Evolutionary conservation across 2,329 filamentous ascomycete genomes (phyloP), one percentile per base, ranked within the genome.

Genomic region (Atkinsonella hypoxylon): DNA sequence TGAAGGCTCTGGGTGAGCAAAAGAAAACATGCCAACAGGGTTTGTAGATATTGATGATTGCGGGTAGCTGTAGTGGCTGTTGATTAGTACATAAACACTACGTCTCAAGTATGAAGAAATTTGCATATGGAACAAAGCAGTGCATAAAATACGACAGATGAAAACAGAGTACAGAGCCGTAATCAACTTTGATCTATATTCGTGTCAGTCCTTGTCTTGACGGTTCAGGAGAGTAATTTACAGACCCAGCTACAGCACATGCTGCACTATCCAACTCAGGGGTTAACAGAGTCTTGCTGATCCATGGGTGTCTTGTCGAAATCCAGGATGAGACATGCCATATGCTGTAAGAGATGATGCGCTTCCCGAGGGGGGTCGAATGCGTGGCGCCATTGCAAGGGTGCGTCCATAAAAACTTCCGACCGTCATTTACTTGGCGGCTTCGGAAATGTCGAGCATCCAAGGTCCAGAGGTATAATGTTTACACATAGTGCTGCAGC

Each of bases 1-100:
- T 64, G 74, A 69, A 71, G 75, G 74, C 76, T 74, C 77, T 74
- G 76, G 75, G 63, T 78, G 76, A 73, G 73, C 72, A 67, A 75
- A 78, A 68, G 75, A 70, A 74, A 78, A 77, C 64, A 77, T 71
- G 65, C 73, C 73, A 57, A 67, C 67, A 51, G 72, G 62, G 66
- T 63, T 69, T 61, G 73, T 66, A 61, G 73, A 64, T 68, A 79
- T 69, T 55, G 72, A 68, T 63, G 72, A 68, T 62, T 75, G 75
- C 54, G 71, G 68, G 61, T 71, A 75, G 70, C 76, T 80, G 65
- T 74, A 78, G 55, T 78, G 74, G 73, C 76, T 78, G 70, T 60
- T 64, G 68, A 75, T 81, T 74, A 81, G 77, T 81, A 68, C 75
- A 63, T 70, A 72, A 67, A 76, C 69, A 73, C 68, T 67, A 61